Conservation (phyloP, 2,329 filamentous ascomycete genomes). For the Cyphellophora europaea region DNA sequence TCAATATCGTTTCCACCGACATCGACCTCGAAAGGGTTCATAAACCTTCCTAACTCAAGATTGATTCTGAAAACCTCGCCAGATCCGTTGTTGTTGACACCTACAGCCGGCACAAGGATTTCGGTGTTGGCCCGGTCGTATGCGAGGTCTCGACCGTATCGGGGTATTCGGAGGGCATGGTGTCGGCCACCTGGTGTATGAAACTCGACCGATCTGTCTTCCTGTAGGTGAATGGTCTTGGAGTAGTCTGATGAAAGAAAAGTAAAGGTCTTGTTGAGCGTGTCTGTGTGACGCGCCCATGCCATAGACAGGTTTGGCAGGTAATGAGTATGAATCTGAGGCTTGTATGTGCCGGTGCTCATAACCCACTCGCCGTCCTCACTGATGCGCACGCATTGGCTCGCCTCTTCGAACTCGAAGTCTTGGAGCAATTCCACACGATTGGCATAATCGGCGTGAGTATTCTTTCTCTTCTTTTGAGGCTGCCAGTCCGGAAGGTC, state of each 20-base stretch:
- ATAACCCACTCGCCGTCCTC: constrained; percentile 97
- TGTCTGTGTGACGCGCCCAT: constrained; percentile 82
- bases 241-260: constrained; percentile 85
- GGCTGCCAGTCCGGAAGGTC: constrained; percentile 94
- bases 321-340: constrained; percentile 92
- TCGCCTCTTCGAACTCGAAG: constrained; percentile 96
- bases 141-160: constrained; percentile 82
- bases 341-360: constrained; percentile 72
- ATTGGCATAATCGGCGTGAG: constrained; percentile 86
- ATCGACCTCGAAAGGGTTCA: constrained; percentile 87
- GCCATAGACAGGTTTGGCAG: constrained; percentile 89
- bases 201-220: constrained; percentile 83
- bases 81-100: constrained; percentile 72
- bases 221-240: constrained; percentile 88
- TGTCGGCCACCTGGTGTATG: constrained; percentile 84
- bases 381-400: constrained; percentile 77
- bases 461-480: constrained; percentile 79
- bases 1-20: constrained; percentile 73
- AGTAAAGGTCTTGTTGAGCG: constrained; percentile 83
- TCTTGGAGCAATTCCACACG: constrained; percentile 92
- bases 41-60: constrained; percentile 82
- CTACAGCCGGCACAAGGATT: constrained; percentile 77
- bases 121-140: constrained; percentile 79
- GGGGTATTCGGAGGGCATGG: constrained; percentile 78
- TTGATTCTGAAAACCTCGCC: constrained; percentile 93